These are phyloP conservation scores for Dendrobium chrysotoxum DNA, from an alignment of 106 monocot genomes.

Conservation along the genomic window DNA sequence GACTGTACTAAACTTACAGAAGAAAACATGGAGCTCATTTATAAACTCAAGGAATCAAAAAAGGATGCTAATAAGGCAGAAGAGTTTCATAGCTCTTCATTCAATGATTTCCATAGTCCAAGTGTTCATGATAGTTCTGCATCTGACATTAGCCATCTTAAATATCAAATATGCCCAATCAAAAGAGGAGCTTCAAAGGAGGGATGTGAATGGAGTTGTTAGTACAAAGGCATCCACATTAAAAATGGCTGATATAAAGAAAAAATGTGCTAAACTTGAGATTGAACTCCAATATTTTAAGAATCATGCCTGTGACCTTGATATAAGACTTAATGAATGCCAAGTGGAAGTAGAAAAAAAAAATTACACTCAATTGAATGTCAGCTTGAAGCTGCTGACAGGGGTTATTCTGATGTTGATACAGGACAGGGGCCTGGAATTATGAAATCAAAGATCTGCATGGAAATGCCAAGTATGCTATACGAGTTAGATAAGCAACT, in stretches of 20 bases:
- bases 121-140: constrained; percentile 18
- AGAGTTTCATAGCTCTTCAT: constrained; percentile 2
- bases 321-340: constrained; percentile 35
- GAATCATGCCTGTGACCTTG: constrained; percentile 46
- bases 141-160: constrained; percentile 20
- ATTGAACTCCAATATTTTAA: constrained; percentile 53
- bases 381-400: constrained; percentile 3
- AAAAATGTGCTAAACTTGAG: constrained; percentile 65
- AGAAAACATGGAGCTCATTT: constrained; percentile 76
- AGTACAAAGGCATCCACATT: constrained; percentile 16
- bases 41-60: constrained; percentile 50
- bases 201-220: no score
- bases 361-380: constrained; percentile 31
- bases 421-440: neutral
- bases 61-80: constrained; percentile 23
- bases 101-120: constrained; percentile 5
- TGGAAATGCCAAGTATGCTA: constrained; percentile 3
- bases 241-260: constrained; percentile 42
- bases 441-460: neutral
- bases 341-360: constrained; percentile 45
- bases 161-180: no score
- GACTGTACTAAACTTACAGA: constrained; percentile 94
- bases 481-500: neutral
- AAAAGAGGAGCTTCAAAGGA: no score
- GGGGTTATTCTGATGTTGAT: constrained; percentile 3